Evolutionary conservation across 2,329 filamentous ascomycete genomes (phyloP), one percentile per base, ranked within the genome.

Genomic region (Diaporthe ampelina): DNA sequence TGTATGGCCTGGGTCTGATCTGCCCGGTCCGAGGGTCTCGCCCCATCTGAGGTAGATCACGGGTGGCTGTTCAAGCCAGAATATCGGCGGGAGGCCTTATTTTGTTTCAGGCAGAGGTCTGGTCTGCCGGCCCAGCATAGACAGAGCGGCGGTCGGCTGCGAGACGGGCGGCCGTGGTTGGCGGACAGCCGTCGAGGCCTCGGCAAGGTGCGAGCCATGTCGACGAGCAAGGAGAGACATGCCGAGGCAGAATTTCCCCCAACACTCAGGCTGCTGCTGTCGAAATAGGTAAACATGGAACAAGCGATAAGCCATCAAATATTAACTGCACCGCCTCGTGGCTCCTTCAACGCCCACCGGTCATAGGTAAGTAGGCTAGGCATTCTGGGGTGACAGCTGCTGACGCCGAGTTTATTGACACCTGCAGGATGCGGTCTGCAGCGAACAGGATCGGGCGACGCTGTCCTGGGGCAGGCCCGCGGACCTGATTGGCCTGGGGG

Each of bases 401-500:
- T 29, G 29, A 29, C 29, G 29, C 29, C 29, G 29, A 29, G n/a
- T 26, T 37, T 15, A 13, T 21, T 21, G 37, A 70, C 73, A 65
- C 58, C 58, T 74, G 71, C 71, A 75, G 74, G 67, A 68, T 52
- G 13, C 57, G 58, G 43, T 48, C 45, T 70, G 56, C 56, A 61
- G 56, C 56, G 19, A 35, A 40, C 40, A 71, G 69, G 58, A 52
- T 71, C 56, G 56, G 52, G 69, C 56, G 56, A 71, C 43, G 29
- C 24, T 40, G 45, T 57, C 10, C 63, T 35, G 29, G 40, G 65
- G 45, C 58, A 29, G 40, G 19, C 61, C 65, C 1, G 58, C 15
- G 17, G 54, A 45, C 52, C 40, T 70, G 56, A 54, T 70, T 61
- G 65, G 72, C 50, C 52, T 54, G 40, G 63, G 52, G 72, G 63